Conservation (phyloP, 169 alveolate species). For the Plasmodium vinckei region DNA sequence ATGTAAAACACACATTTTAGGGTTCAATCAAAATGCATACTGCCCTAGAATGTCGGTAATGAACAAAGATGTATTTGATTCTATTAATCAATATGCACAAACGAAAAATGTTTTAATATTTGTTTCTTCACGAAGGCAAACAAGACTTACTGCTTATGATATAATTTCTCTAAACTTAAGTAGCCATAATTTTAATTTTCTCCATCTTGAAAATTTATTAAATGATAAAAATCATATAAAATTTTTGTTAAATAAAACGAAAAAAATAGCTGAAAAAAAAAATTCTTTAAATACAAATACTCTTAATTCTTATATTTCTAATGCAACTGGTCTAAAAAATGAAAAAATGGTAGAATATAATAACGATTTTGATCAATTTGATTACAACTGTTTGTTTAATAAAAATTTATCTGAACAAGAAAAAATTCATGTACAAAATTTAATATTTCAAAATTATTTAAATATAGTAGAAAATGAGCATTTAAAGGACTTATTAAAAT, state of each 20-base stretch:
- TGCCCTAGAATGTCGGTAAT: conserved; percentile 82
- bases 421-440: conserved; percentile 14
- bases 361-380: conserved; percentile 12
- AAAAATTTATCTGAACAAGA: conserved; percentile 39
- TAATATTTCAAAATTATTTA: conserved; percentile 45
- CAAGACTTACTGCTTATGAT: conserved; percentile 97
- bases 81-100: conserved; percentile 86
- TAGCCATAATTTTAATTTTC: conserved; percentile 45
- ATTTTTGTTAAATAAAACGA: conserved; percentile 44
- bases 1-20: conserved; percentile 96
- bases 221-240: conserved; percentile 71
- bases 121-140: conserved; percentile 98
- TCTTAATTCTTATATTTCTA: background rate
- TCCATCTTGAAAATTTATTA: conserved; percentile 50
- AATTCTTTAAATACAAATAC: background rate
- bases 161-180: conserved; percentile 73
- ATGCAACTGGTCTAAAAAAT: background rate
- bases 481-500: conserved; percentile 89
- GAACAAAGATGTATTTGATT: conserved; percentile 82
- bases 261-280: conserved; percentile 11
- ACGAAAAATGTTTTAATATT: conserved; percentile 96
- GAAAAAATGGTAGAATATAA: background rate
- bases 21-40: conserved; percentile 88
- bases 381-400: conserved; percentile 5
- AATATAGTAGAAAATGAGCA: conserved; percentile 89